A percentile compares a stretch with the other conserved stretches of the same genome.
Conservation (phyloP, 805 yeast genomes). For the Yarrowia bubula region DNA sequence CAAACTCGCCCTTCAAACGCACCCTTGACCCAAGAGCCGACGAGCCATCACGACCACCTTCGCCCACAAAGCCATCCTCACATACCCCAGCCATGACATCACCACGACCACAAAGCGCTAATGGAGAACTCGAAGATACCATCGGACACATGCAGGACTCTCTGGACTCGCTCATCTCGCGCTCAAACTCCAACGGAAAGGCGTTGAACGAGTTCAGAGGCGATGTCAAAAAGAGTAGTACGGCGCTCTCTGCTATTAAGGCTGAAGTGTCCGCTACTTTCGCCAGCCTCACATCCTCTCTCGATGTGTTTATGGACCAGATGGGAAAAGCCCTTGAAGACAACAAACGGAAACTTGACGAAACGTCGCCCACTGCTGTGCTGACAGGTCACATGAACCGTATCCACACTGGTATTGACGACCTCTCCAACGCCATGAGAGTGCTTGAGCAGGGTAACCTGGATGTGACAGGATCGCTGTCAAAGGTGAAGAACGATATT, state of each 20-base stretch:
- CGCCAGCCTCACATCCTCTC: constrained; percentile 3
- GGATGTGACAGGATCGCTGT: background rate
- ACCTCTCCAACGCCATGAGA: background rate
- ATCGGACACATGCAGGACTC: constrained; percentile 22
- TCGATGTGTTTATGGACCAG: constrained; percentile 1
- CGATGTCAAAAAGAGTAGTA: constrained; percentile 12
- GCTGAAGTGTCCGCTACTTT: constrained; percentile 15
- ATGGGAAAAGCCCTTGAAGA: constrained; percentile 19
- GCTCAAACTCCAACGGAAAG: constrained; percentile 25
- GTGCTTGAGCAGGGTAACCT: constrained; percentile 7
- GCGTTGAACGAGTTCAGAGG: constrained; percentile 22
- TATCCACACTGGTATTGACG: constrained; percentile 8
- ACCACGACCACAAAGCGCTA: background rate
- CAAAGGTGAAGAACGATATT: background rate
- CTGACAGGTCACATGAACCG: constrained; percentile 19
- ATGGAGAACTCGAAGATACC: constrained; percentile 13
- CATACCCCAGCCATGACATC: background rate
- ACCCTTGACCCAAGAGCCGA: constrained; percentile 10
- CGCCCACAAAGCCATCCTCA: background rate
- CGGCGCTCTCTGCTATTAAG: constrained; percentile 5
- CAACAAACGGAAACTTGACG: constrained; percentile 18
- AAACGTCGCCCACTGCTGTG: constrained; percentile 12
- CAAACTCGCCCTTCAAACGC: constrained; percentile 3
- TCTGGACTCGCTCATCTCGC: constrained; percentile 13
- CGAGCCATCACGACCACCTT: background rate